These are phyloP conservation scores for Polychaeton citri DNA, from an alignment of 2,329 filamentous ascomycete species.

Conservation along the genomic window DNA sequence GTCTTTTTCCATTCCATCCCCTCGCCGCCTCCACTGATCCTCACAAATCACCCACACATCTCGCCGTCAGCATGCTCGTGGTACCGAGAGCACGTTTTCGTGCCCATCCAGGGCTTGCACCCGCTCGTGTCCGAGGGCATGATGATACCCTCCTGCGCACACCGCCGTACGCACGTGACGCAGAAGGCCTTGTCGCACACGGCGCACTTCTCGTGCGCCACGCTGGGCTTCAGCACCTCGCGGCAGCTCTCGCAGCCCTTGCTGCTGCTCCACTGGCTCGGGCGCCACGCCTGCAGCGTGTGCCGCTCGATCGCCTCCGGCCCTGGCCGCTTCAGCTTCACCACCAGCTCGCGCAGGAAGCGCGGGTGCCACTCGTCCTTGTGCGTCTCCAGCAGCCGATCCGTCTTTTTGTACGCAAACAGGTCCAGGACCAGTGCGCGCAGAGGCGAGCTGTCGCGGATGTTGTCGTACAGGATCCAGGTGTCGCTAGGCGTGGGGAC, in stretches of 20 bases:
- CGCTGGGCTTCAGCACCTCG: slow-evolving; percentile 24
- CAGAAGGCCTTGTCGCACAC: slow-evolving; percentile 31
- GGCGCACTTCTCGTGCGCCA: slow-evolving; percentile 24
- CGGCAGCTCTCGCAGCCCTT: slow-evolving; percentile 27
- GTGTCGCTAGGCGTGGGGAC: slow-evolving; percentile 37
- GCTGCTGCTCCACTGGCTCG: slow-evolving; percentile 19
- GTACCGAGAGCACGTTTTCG: slow-evolving; percentile 22
- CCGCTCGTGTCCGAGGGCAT: slow-evolving; percentile 19
- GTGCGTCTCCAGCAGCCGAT: slow-evolving; percentile 32
- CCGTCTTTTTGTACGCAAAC: slow-evolving; percentile 41
- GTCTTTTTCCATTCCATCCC: too few relatives aligned
- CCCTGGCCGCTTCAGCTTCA: slow-evolving; percentile 33
- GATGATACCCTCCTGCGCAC: slow-evolving; percentile 12
- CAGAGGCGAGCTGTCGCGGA: slow-evolving; percentile 26
- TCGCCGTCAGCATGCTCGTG: slow-evolving; percentile 23
- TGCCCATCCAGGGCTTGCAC: slow-evolving; percentile 26
- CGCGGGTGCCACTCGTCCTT: slow-evolving; percentile 34
- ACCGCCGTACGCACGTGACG: slow-evolving; percentile 23
- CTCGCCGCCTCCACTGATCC: too few relatives aligned
- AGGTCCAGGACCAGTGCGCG: slow-evolving; percentile 33
- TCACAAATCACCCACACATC: slow-evolving; percentile 11
- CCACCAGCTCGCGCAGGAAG: slow-evolving; percentile 34
- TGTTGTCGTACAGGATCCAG: slow-evolving; percentile 32
- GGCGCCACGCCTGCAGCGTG: slow-evolving; percentile 25
- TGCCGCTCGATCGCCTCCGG: slow-evolving; percentile 29